These are phyloP conservation scores for Candida sakaeoensis DNA, from an alignment of 805 yeast species.

Conservation along the genomic window DNA sequence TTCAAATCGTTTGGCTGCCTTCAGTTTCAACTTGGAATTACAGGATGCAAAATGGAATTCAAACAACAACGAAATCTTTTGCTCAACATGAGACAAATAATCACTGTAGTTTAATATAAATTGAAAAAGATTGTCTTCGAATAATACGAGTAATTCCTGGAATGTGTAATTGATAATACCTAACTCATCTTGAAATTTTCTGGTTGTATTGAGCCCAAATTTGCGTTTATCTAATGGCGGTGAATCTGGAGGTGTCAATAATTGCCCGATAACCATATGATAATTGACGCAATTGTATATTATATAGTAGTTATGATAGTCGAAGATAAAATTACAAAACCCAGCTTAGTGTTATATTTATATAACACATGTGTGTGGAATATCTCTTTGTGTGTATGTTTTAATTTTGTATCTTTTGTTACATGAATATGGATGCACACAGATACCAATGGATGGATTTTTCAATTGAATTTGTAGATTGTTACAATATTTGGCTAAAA, in stretches of 20 bases:
- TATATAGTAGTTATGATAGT: neutral
- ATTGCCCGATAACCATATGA: neutral
- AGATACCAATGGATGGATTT: neutral
- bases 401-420: neutral
- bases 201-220: neutral
- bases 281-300: neutral
- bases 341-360: neutral
- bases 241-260: conserved; percentile 5
- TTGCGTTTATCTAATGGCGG: neutral
- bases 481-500: neutral
- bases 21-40: conserved; percentile 3
- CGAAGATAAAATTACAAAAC: neutral
- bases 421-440: neutral
- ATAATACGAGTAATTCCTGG: conserved; percentile 4
- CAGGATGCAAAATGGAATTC: conserved; percentile 1
- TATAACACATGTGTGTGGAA: neutral
- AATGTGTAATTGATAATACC: conserved; percentile 5
- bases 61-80: conserved; percentile 2
- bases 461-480: neutral
- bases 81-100: neutral
- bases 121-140: conserved; percentile 5
- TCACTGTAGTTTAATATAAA: conserved; percentile 2
- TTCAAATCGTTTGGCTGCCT: conserved; percentile 1
- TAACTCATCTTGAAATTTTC: conserved; percentile 5
- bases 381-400: neutral